Evolutionary conservation across 257 asterid genomes (phyloP), one percentile per base, ranked within the genome.

Genomic region (Fraxinus americana): DNA sequence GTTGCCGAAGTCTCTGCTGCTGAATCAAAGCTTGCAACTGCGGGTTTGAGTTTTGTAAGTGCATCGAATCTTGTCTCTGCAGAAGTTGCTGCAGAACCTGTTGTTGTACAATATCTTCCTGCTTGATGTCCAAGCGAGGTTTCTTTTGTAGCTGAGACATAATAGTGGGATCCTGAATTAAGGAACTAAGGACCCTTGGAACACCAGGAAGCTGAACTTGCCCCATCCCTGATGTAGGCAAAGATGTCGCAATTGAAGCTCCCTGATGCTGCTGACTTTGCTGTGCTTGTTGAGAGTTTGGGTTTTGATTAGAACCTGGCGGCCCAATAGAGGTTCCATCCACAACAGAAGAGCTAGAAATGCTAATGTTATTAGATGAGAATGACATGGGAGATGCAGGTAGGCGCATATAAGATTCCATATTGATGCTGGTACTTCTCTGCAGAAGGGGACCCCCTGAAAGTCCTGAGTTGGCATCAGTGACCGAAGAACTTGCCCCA

Each of bases 371-470:
- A 83, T 94, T 94, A 41, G 99, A 94, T 45, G 99, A 83, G 86
- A 96, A 96, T 34, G 99, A 93, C 88, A 96, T 85, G 73, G 99
- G 99, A 29, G 99, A 96, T 5, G 96, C 94, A 65, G 99, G 99
- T 86, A 96, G 82, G 41, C 97, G 92, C 99, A 91, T 89, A 83
- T 96, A 93, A 65, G 97, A 93, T 52, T 96, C 99, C 2, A 92
- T 90, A 79, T 95, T 95, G 63, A 86, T 80, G 86, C 99, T 95
- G 38, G 92, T 97, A 85, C 98, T 96, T 89, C 97, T 88, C 85
- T 92, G 99, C 67, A 91, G 82, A 79, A 89, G 88, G 73, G 97
- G 98, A 74, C 96, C 97, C 35, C 92, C 96, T 10, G 99, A 90
- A 77, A 92, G 94, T 63, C 94, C 98, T 5, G 99, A 96, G 85